Conservation (phyloP, 768 basidiomycete genomes). For the Suillus weaverae region DNA sequence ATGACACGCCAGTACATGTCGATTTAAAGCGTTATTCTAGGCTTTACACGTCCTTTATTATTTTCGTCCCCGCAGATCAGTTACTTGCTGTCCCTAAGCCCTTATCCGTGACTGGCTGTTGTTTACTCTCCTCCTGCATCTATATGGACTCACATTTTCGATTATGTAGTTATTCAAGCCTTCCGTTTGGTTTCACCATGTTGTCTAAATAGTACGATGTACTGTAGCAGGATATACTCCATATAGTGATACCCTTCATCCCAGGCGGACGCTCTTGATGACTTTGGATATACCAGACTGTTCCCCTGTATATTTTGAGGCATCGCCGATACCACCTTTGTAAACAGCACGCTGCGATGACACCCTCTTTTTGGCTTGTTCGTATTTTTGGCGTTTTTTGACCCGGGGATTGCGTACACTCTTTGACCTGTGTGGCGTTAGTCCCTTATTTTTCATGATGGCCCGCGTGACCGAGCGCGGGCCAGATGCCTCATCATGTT, state of each 20-base stretch:
- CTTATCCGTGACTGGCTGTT: neutral
- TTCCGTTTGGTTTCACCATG: constrained; percentile 2
- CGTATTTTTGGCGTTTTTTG: constrained; percentile 92
- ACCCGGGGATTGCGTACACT: constrained; percentile 94
- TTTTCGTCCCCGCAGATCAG: neutral
- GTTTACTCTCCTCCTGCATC: neutral
- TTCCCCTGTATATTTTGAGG: constrained; percentile 86
- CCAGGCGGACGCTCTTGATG: constrained; percentile 80
- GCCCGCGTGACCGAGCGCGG: constrained; percentile 88
- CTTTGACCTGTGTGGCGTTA: constrained; percentile 89
- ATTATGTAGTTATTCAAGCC: constrained; percentile 3
- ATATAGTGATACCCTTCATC: constrained; percentile 27
- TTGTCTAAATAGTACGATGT: constrained; percentile 9
- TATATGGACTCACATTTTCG: constrained; percentile 10
- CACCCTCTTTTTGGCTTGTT: constrained; percentile 92
- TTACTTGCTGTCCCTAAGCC: neutral
- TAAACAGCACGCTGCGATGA: constrained; percentile 89
- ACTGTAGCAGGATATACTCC: neutral
- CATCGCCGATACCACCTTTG: constrained; percentile 79
- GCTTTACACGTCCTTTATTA: constrained; percentile 27
- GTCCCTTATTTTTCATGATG: constrained; percentile 91
- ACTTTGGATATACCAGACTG: constrained; percentile 90
- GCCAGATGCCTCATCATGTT: constrained; percentile 49
- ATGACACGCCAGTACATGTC: constrained; percentile 24
- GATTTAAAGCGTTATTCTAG: constrained; percentile 16